Conservation (phyloP, 2,329 filamentous ascomycete genomes). For the Fusarium graminum region DNA sequence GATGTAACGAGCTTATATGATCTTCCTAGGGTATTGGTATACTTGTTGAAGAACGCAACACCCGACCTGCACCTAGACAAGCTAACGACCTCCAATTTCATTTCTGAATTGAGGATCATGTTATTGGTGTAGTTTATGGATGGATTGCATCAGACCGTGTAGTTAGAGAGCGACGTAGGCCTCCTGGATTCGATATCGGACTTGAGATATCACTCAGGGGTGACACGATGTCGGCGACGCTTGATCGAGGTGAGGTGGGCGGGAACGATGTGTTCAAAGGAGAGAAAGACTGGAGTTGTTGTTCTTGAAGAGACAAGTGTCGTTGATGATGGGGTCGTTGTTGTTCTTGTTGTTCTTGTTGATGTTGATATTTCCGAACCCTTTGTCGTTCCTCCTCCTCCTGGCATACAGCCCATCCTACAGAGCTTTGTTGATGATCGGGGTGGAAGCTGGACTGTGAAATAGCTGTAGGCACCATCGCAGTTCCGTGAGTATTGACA, state of each 20-base stretch:
- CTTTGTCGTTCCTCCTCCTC: constrained; percentile 22
- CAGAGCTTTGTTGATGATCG: constrained; percentile 28
- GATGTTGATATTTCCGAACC: constrained; percentile 14
- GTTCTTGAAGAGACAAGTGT: constrained; percentile 34
- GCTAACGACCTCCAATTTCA: not conserved
- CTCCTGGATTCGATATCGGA: constrained; percentile 40
- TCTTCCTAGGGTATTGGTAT: not conserved
- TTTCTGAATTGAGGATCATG: not conserved
- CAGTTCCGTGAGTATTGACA: constrained; percentile 43
- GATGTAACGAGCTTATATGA: not conserved
- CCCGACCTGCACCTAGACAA: not conserved
- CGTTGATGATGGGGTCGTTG: constrained; percentile 17
- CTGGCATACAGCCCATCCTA: constrained; percentile 37
- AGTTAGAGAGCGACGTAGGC: constrained; percentile 45
- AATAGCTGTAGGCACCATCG: constrained; percentile 36
- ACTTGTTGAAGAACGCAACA: not conserved
- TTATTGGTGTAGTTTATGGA: not conserved
- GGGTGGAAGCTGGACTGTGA: constrained; percentile 29
- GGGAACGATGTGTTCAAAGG: constrained; percentile 31
- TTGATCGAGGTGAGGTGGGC: constrained; percentile 34
- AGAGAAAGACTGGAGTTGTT: constrained; percentile 21
- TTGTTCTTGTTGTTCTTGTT: constrained; percentile 19
- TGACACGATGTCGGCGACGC: constrained; percentile 44
- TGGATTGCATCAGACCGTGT: constrained; percentile 48
- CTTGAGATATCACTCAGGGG: constrained; percentile 46